Conservation (phyloP, 768 basidiomycete genomes). For the Lactifluus echinatus region DNA sequence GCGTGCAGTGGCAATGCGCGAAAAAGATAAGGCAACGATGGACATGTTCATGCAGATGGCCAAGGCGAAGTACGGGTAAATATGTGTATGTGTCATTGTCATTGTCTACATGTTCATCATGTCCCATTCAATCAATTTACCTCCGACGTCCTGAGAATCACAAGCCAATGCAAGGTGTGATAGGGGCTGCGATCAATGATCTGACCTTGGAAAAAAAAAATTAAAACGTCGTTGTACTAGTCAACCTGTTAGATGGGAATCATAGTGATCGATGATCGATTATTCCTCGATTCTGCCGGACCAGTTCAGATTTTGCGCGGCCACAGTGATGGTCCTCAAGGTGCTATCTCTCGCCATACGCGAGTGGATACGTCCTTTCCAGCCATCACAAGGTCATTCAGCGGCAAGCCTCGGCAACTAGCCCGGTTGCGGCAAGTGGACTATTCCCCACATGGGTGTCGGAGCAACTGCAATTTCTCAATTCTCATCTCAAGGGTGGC, state of each 20-base stretch:
- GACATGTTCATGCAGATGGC: conserved; percentile 92
- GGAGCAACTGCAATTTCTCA: too few species aligned
- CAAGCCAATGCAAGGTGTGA: background rate
- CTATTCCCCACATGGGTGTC: background rate
- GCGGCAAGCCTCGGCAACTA: background rate
- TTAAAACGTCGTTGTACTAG: too few species aligned
- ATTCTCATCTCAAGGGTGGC: too few species aligned
- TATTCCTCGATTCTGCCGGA: background rate
- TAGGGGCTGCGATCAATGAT: background rate
- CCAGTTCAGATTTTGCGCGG: too few species aligned
- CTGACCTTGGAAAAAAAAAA: too few species aligned
- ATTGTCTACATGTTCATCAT: background rate
- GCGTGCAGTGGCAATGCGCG: conserved; percentile 50
- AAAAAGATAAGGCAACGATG: conserved; percentile 90
- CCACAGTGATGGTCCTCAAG: too few species aligned
- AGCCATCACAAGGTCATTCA: background rate
- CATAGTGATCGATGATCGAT: background rate
- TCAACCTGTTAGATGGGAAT: too few species aligned
- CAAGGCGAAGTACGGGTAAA: conserved; percentile 76
- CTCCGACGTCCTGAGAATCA: background rate
- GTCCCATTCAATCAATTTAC: background rate
- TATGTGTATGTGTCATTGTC: background rate
- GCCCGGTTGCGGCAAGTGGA: background rate
- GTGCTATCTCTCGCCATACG: background rate
- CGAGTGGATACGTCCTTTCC: too few species aligned